phyloP scores from a whole-genome alignment of 176 grass and related monocot genomes.

The Pontederia paniculata region DNA sequence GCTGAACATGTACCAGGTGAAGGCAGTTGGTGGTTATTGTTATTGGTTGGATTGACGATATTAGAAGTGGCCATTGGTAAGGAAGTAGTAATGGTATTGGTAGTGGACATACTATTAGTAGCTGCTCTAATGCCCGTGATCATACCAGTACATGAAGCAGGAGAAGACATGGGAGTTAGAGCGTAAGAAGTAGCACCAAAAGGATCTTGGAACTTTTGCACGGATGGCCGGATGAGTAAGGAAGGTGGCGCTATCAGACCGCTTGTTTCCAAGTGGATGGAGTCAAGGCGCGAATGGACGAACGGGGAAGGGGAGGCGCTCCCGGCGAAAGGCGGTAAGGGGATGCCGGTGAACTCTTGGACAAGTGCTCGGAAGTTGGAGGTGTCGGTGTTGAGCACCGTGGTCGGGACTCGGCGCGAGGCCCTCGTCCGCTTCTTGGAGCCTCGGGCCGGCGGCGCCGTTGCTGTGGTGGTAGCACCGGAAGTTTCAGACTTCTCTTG shows the following conservation, averaged over 20 bases:
- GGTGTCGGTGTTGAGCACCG: constrained; percentile 11
- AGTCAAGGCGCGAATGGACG: not conserved
- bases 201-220: too few species aligned
- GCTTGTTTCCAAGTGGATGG: not conserved
- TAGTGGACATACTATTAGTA: not conserved
- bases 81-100: not conserved
- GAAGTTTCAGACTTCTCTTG: not conserved
- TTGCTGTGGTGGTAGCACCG: not conserved
- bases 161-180: not conserved
- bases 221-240: too few species aligned
- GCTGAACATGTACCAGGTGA: not conserved
- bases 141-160: not conserved
- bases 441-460: not conserved
- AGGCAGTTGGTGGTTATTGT: not conserved
- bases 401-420: constrained; percentile 6
- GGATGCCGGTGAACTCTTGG: constrained; percentile 17
- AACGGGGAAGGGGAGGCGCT: not conserved
- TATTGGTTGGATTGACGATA: not conserved
- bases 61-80: not conserved
- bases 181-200: too few species aligned
- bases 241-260: not conserved
- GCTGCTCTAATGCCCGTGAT: not conserved
- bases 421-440: constrained; percentile 10
- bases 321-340: not conserved
- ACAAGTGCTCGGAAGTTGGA: constrained; percentile 15